Evolutionary conservation across 2,329 filamentous ascomycete genomes (phyloP).

Genomic region (Fusarium siculi): DNA sequence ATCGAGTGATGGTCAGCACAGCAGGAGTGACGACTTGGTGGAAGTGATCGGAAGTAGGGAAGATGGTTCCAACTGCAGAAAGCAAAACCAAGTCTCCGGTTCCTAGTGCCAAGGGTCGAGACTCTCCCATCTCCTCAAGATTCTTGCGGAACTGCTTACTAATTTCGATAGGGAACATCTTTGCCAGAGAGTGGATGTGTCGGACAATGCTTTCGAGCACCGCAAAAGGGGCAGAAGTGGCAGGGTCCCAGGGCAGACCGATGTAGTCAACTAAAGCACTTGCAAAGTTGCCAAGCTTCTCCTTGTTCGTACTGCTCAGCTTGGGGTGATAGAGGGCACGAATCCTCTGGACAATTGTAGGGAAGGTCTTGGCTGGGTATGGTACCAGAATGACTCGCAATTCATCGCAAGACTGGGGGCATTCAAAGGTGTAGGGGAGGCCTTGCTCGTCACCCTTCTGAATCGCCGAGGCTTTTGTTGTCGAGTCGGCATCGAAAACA

Average conservation of each 20-base stretch:
- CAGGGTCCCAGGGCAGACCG: slow-evolving; percentile 57
- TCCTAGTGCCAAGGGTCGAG: slow-evolving; percentile 63
- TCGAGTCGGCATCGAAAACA: slow-evolving; percentile 60
- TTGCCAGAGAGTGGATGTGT: slow-evolving; percentile 92
- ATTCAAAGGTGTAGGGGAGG: slow-evolving; percentile 86
- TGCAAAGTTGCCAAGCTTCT: slow-evolving; percentile 77
- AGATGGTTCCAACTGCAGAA: slow-evolving; percentile 84
- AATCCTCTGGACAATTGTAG: slow-evolving; percentile 87
- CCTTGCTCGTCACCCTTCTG: slow-evolving; percentile 61
- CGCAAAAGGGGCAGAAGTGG: slow-evolving; percentile 66
- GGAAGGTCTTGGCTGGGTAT: slow-evolving; percentile 72
- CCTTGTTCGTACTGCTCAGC: slow-evolving; percentile 85
- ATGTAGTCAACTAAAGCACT: slow-evolving; percentile 72
- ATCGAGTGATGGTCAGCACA: slow-evolving; percentile 84
- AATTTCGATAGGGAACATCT: slow-evolving; percentile 83
- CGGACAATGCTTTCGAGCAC: slow-evolving; percentile 84
- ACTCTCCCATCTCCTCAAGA: slow-evolving; percentile 65
- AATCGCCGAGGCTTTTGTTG: slow-evolving; percentile 50
- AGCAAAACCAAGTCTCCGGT: slow-evolving; percentile 83
- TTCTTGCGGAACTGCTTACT: slow-evolving; percentile 81
- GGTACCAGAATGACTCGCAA: slow-evolving; percentile 73
- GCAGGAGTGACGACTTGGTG: slow-evolving; percentile 94
- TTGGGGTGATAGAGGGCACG: slow-evolving; percentile 93
- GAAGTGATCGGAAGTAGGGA: slow-evolving; percentile 97
- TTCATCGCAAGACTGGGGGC: slow-evolving; percentile 81